Evolutionary conservation across 768 basidiomycete genomes (phyloP), one percentile per base, ranked within the genome.

Genomic region (Boletus sensibilis): DNA sequence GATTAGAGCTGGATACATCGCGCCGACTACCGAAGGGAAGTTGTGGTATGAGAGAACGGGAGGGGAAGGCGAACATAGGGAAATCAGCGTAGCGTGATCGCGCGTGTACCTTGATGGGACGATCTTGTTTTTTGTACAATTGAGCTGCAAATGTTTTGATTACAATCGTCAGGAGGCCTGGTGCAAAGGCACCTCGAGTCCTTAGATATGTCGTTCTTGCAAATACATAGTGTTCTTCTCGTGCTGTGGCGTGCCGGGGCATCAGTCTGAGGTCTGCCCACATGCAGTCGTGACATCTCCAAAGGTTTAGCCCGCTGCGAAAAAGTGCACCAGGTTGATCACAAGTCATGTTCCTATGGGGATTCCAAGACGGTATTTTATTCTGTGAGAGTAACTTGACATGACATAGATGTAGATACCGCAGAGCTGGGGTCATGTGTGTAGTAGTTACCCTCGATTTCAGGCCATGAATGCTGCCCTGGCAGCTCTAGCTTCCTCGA

Each of bases 1-100:
- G 33, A 89, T 99, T 59, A 82, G 96, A 45, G 88, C 85, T 25
- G 94, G 95, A 42, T 94, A 95, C 66, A 94, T 98, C 61, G 81
- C 91, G 35, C 82, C 90, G 2, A 94, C 92, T 0, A 89, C 84
- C 1, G 82, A 86, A 37, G 95, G 95, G 18, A 90, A 81, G 64
- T 77, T 83, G 46, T 98, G 93, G 88, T 97, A 95, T 72, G 89
- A 92, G 44, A 76, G 82, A 18, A 82, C 87, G 77, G 92, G 92
- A 16, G 91, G 92, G 0, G 87, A 92, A 66, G 89, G 88, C 7
- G 73, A 79, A 57, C 72, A 86, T 48, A 64, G 73, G 25, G 79
- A 79, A 45, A 67, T 65, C 50, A 53, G 47, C 18, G 62, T 48
- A 0, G 41, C 23, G 25, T 70, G 44, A 62, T n/a, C 29, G 41